Evolutionary conservation across 768 basidiomycete species (phyloP).

Genomic region (Termitomyces sp.): DNA sequence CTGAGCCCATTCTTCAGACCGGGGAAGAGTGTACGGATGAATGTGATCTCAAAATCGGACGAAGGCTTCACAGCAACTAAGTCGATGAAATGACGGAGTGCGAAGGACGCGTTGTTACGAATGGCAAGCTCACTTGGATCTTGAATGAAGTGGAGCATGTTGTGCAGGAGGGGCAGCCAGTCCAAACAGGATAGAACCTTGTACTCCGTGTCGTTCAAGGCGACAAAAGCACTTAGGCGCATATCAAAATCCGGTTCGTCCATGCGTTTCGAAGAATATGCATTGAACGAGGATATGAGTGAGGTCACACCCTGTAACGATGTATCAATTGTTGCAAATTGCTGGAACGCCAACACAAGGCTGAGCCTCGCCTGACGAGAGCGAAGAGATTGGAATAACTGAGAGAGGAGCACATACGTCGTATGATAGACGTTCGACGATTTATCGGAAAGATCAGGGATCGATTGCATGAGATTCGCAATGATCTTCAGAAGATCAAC

Average conservation of each 20-base stretch:
- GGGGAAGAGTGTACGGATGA: constrained; percentile 67
- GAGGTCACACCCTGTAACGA: constrained; percentile 45
- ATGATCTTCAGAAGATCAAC: constrained; percentile 73
- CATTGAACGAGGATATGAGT: constrained; percentile 70
- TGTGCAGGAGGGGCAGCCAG: constrained; percentile 85
- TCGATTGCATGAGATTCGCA: constrained; percentile 58
- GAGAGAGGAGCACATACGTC: constrained; percentile 65
- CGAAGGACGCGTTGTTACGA: constrained; percentile 72
- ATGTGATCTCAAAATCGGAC: constrained; percentile 46
- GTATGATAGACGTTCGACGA: constrained; percentile 41
- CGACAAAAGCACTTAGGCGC: constrained; percentile 71
- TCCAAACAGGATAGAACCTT: constrained; percentile 44
- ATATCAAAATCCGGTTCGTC: constrained; percentile 94
- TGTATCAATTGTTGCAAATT: constrained; percentile 39
- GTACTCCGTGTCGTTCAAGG: constrained; percentile 67
- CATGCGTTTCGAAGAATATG: constrained; percentile 76
- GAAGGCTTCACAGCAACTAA: constrained; percentile 38
- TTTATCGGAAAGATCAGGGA: constrained; percentile 54
- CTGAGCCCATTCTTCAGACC: constrained; percentile 77
- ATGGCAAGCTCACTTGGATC: constrained; percentile 87
- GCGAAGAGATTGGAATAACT: constrained; percentile 74
- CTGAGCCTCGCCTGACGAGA: constrained; percentile 66
- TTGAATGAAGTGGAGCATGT: constrained; percentile 81
- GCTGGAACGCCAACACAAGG: constrained; percentile 63
- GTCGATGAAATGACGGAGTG: constrained; percentile 78